phyloP scores from a whole-genome alignment of 2,329 filamentous ascomycete genomes.

The Hypocrella siamensis region DNA sequence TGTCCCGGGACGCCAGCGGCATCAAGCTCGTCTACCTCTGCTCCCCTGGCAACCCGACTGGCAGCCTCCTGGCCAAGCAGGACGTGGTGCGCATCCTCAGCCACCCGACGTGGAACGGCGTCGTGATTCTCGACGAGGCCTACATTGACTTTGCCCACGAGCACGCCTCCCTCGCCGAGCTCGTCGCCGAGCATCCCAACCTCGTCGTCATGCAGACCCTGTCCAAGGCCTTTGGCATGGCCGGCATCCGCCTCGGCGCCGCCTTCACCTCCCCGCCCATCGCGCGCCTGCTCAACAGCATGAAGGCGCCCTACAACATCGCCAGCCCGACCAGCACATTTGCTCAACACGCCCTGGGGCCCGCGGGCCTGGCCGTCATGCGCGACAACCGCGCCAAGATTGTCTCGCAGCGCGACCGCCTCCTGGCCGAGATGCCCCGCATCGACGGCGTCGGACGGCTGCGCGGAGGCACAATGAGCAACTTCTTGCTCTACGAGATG shows the following conservation, averaged over 20 bases:
- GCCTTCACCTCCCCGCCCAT: slow-evolving; percentile 66
- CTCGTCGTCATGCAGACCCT: slow-evolving; percentile 96
- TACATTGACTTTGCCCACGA: slow-evolving; percentile 83
- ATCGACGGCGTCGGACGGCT: slow-evolving; percentile 69
- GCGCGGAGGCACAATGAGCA: slow-evolving; percentile 64
- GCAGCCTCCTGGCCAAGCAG: slow-evolving; percentile 57
- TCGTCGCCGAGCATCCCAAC: slow-evolving; percentile 86
- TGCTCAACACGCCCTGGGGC: slow-evolving; percentile 55
- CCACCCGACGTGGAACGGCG: slow-evolving; percentile 87
- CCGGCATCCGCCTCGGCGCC: slow-evolving; percentile 78
- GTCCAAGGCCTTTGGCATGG: slow-evolving; percentile 94
- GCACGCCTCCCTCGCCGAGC: slow-evolving; percentile 70
- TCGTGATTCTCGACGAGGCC: slow-evolving; percentile 87
- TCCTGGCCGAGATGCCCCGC: slow-evolving; percentile 57
- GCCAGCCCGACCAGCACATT: slow-evolving; percentile 74
- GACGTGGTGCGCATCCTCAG: slow-evolving; percentile 60
- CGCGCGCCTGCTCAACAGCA: slow-evolving; percentile 67
- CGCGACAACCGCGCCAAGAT: slow-evolving; percentile 51
- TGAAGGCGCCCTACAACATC: slow-evolving; percentile 96
- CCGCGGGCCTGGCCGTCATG: slow-evolving; percentile 59
- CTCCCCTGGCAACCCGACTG: slow-evolving; percentile 91
- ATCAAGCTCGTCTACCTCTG: slow-evolving; percentile 90
- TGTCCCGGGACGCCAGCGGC: slow-evolving; percentile 38
- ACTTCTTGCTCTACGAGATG: slow-evolving; percentile 87
- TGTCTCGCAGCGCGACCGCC: slow-evolving; percentile 57